phyloP scores from a whole-genome alignment of 139 green algal species.

The Gonium pectorale region DNA sequence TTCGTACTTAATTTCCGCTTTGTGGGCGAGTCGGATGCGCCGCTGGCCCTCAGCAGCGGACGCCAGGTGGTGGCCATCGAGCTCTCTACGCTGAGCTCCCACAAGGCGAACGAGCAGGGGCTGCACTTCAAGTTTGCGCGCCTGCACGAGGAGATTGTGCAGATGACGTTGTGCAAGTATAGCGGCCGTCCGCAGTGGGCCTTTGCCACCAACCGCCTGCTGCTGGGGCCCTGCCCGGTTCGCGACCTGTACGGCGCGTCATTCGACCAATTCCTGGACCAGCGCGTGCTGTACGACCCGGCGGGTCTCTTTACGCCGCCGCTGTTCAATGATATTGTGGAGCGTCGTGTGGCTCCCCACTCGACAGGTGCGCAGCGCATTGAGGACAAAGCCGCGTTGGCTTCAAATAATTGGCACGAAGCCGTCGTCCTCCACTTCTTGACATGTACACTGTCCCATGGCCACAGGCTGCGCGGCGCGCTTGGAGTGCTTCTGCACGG shows the following conservation, averaged over 20 bases:
- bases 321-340: constrained; percentile 13
- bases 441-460: no score
- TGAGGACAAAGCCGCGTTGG: no score
- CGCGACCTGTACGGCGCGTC: constrained; percentile 32
- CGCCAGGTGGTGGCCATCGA: constrained; percentile 52
- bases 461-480: constrained; percentile 26
- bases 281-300: constrained; percentile 36
- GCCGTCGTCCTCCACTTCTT: no score
- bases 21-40: constrained; percentile 44
- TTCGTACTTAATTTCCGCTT: constrained; percentile 54
- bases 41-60: constrained; percentile 33
- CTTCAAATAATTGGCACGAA: no score
- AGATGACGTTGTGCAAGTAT: constrained; percentile 58
- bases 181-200: constrained; percentile 41
- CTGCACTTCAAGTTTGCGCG: constrained; percentile 25
- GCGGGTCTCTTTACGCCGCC: constrained; percentile 30
- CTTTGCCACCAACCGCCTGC: constrained; percentile 45
- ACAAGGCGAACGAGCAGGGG: background rate
- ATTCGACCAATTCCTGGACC: constrained; percentile 46
- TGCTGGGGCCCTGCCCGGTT: constrained; percentile 31
- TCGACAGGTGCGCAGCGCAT: no score
- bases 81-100: constrained; percentile 22
- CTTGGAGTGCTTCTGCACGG: constrained; percentile 48
- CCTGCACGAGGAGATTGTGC: constrained; percentile 44
- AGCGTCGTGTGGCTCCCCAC: no score